These are phyloP conservation scores for Filobasidium floriforme DNA, from an alignment of 768 basidiomycete species.

Conservation along the genomic window DNA sequence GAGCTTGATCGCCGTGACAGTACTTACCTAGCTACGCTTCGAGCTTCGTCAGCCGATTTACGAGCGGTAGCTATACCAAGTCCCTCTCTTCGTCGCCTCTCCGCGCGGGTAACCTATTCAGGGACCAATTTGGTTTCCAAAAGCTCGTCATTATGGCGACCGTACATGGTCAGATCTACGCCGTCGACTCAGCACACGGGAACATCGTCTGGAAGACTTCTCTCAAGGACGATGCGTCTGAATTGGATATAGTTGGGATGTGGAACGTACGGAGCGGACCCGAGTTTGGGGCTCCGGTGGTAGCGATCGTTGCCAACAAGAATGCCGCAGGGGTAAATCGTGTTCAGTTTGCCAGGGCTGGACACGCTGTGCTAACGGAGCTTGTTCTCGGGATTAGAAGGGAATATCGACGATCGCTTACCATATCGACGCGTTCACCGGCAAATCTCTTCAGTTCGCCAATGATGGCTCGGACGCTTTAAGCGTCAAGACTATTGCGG, in stretches of 20 bases:
- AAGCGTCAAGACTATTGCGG: constrained; percentile 32
- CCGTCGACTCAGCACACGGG: constrained; percentile 71
- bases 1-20: constrained; percentile 43
- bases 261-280: constrained; percentile 34
- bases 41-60: constrained; percentile 64
- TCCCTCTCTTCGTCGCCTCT: constrained; percentile 37
- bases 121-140: constrained; percentile 78
- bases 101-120: constrained; percentile 48
- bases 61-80: constrained; percentile 41
- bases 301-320: constrained; percentile 31
- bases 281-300: constrained; percentile 28
- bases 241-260: constrained; percentile 30
- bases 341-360: no score
- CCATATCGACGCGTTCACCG: constrained; percentile 42
- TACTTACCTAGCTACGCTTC: constrained; percentile 63
- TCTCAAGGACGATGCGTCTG: constrained; percentile 60
- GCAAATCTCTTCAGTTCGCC: constrained; percentile 23
- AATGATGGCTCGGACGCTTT: constrained; percentile 24
- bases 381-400: neutral
- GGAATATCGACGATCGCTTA: constrained; percentile 31
- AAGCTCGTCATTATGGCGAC: constrained; percentile 73
- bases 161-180: constrained; percentile 65
- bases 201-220: constrained; percentile 70
- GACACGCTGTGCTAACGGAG: no score
- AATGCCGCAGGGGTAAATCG: constrained; percentile 28